Evolutionary conservation across 495 filamentous ascomycete species (phyloP).

Genomic region (Talaromyces stipitatus): DNA sequence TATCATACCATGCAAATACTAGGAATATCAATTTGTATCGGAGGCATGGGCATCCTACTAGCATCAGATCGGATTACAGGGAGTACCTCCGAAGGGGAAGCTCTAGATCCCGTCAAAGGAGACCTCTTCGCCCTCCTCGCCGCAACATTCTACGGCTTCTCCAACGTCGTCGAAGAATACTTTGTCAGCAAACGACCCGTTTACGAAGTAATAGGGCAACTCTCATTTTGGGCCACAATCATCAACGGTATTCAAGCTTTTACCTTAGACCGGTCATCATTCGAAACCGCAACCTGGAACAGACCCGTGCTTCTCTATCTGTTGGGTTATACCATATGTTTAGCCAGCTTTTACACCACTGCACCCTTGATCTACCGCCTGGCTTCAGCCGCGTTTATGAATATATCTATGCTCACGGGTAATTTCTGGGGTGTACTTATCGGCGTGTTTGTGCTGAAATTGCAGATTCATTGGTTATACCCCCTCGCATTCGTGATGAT

Average conservation of each 20-base stretch:
- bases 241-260: constrained; percentile 88
- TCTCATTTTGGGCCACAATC: constrained; percentile 79
- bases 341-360: constrained; percentile 78
- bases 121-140: constrained; percentile 87
- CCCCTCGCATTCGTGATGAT: constrained; percentile 92
- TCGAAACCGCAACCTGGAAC: constrained; percentile 55
- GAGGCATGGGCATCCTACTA: constrained; percentile 84
- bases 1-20: constrained; percentile 77
- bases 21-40: constrained; percentile 86
- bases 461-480: constrained; percentile 80
- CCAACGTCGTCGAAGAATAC: constrained; percentile 89
- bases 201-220: constrained; percentile 89
- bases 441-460: constrained; percentile 76
- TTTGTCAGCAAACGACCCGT: constrained; percentile 78
- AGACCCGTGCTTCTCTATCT: constrained; percentile 68
- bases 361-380: constrained; percentile 84
- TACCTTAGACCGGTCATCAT: constrained; percentile 78
- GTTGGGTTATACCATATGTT: constrained; percentile 75
- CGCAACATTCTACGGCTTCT: constrained; percentile 85
- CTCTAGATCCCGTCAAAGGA: constrained; percentile 74
- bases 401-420: constrained; percentile 85
- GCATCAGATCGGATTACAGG: constrained; percentile 80
- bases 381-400: constrained; percentile 88
- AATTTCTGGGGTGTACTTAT: constrained; percentile 98
- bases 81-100: constrained; percentile 41